These are phyloP conservation scores for Friedmanniomyces simplex DNA, from an alignment of 495 filamentous ascomycete genomes.

Conservation along the genomic window DNA sequence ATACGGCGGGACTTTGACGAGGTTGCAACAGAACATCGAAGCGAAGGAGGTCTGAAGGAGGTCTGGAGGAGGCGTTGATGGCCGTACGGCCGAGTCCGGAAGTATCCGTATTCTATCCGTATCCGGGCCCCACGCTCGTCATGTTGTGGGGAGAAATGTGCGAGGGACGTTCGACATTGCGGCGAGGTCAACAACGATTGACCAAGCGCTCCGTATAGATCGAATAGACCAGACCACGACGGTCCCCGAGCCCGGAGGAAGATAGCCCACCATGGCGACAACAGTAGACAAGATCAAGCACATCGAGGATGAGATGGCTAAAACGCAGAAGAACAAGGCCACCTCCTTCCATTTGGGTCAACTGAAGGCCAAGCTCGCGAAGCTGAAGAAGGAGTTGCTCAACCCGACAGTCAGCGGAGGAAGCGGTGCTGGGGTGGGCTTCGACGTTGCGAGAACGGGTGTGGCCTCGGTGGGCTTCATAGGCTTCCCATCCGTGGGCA, in stretches of 20 bases:
- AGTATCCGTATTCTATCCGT: no score
- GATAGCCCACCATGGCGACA: slow-evolving; percentile 64
- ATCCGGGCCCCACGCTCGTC: no score
- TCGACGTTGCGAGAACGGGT: slow-evolving; percentile 96
- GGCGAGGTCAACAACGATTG: no score
- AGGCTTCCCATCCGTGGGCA: slow-evolving; percentile 92
- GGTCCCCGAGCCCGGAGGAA: not conserved
- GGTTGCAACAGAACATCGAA: no score
- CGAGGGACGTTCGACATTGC: no score
- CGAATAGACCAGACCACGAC: not conserved
- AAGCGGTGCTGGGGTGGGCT: slow-evolving; percentile 70
- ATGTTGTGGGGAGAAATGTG: no score
- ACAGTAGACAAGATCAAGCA: slow-evolving; percentile 99
- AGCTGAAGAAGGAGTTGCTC: slow-evolving; percentile 89
- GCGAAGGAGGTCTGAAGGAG: no score
- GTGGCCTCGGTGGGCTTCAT: slow-evolving; percentile 75
- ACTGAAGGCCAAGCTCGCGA: slow-evolving; percentile 96
- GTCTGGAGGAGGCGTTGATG: no score
- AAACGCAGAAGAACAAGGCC: slow-evolving; percentile 86
- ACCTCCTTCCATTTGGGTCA: slow-evolving; percentile 83
- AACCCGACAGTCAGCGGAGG: slow-evolving; percentile 75
- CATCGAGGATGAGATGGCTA: slow-evolving; percentile 94
- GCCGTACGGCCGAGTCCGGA: not conserved
- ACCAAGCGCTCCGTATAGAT: not conserved
- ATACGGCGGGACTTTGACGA: no score